These are phyloP conservation scores for Stereum hirsutum DNA, from an alignment of 1,284 basidiomycete species.

Conservation along the genomic window DNA sequence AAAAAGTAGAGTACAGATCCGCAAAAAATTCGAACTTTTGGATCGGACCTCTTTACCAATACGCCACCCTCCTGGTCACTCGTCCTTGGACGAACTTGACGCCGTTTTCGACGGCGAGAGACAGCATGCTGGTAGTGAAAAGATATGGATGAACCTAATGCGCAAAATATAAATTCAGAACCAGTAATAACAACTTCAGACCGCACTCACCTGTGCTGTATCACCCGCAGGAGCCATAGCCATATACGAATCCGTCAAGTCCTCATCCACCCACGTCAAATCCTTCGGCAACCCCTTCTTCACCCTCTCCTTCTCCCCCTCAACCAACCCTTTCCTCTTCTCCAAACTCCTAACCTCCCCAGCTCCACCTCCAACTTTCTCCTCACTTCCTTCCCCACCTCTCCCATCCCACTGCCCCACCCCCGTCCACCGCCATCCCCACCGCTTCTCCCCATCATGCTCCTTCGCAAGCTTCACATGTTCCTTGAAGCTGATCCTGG, in stretches of 20 bases:
- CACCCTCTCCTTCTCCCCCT: conserved; percentile 14
- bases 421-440: conserved; percentile 73
- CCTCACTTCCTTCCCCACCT: conserved; percentile 30
- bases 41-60: no score
- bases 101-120: conserved; percentile 50
- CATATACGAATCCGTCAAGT: conserved; percentile 49
- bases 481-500: conserved; percentile 70
- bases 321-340: conserved; percentile 41
- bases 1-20: no score
- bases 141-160: conserved; percentile 77
- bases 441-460: conserved; percentile 63
- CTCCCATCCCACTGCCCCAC: conserved; percentile 63
- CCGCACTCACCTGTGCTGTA: conserved; percentile 79
- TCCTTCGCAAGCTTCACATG: conserved; percentile 73
- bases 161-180: background rate
- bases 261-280: conserved; percentile 51
- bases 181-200: background rate
- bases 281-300: conserved; percentile 50
- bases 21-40: no score
- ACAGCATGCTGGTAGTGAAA: conserved; percentile 73
- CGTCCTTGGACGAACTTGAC: conserved; percentile 33
- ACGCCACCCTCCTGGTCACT: no score
- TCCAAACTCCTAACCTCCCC: conserved; percentile 37
- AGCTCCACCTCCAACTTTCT: no score
- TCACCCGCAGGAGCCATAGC: conserved; percentile 49